These are phyloP conservation scores for Coemansia javaensis DNA, from an alignment of 192 early-diverging fungal genomes.

Conservation along the genomic window DNA sequence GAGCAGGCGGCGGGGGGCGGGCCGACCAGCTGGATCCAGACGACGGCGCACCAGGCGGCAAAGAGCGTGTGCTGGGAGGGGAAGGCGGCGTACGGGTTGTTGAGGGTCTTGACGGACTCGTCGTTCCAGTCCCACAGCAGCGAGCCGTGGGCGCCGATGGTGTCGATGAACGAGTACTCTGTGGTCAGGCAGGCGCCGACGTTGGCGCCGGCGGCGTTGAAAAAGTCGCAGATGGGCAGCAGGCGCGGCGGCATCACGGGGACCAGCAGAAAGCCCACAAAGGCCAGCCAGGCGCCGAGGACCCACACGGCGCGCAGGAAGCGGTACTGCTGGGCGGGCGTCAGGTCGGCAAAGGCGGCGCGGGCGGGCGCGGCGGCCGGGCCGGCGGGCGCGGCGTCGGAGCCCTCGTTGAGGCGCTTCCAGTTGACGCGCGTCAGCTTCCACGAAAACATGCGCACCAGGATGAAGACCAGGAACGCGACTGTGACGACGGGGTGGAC, in stretches of 20 bases:
- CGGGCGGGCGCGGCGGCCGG: constrained; percentile 13
- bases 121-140: constrained; percentile 54
- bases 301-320: constrained; percentile 51
- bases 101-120: constrained; percentile 51
- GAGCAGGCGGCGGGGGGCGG: constrained; percentile 23
- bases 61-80: constrained; percentile 51
- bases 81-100: constrained; percentile 53
- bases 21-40: constrained; percentile 45
- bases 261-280: constrained; percentile 48
- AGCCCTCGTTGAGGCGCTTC: constrained; percentile 48
- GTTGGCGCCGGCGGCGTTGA: constrained; percentile 43
- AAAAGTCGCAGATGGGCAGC: constrained; percentile 49
- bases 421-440: constrained; percentile 50
- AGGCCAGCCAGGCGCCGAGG: constrained; percentile 45
- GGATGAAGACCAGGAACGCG: constrained; percentile 40
- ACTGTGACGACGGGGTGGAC: constrained; percentile 49
- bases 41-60: constrained; percentile 46
- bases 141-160: constrained; percentile 47
- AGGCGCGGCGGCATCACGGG: constrained; percentile 52
- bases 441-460: constrained; percentile 52
- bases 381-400: constrained; percentile 8
- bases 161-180: constrained; percentile 44
- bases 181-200: constrained; percentile 47
- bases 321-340: constrained; percentile 51
- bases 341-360: constrained; percentile 36